Conservation (phyloP, 2,329 filamentous ascomycete species). For the Myriosclerotinia scirpicola region DNA sequence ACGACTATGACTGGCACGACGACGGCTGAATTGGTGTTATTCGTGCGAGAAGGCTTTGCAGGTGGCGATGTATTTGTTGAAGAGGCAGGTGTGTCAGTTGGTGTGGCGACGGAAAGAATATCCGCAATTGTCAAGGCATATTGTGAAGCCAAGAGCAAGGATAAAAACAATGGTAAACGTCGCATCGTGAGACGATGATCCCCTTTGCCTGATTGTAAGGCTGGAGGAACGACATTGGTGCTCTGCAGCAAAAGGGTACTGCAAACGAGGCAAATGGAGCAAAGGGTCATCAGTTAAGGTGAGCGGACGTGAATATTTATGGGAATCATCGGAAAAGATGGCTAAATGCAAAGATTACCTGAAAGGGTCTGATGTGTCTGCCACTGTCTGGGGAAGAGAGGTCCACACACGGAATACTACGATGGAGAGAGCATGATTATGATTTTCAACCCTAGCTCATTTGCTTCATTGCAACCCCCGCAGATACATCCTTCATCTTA, state of each 20-base stretch:
- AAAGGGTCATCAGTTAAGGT: neutral
- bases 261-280: neutral
- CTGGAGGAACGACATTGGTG: conserved; percentile 20
- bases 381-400: conserved; percentile 12
- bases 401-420: conserved; percentile 10
- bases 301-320: conserved; percentile 20
- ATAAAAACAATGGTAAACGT: neutral
- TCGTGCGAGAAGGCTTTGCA: conserved; percentile 1
- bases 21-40: conserved; percentile 16
- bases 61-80: conserved; percentile 1
- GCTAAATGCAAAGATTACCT: conserved; percentile 14
- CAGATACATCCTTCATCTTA: neutral
- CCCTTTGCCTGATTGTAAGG: conserved; percentile 16
- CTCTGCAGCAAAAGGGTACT: conserved; percentile 1
- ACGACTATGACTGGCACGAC: conserved; percentile 20
- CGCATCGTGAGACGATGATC: conserved; percentile 16
- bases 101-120: conserved; percentile 14
- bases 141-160: conserved; percentile 11
- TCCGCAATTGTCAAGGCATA: conserved; percentile 11
- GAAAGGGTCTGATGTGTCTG: conserved; percentile 10
- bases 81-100: conserved; percentile 2
- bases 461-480: conserved; percentile 16
- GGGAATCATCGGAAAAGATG: conserved; percentile 15
- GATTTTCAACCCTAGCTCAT: neutral
- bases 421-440: neutral